These are phyloP conservation scores for Kodamaea suecica DNA, from an alignment of 1,139 yeast species.

Conservation along the genomic window DNA sequence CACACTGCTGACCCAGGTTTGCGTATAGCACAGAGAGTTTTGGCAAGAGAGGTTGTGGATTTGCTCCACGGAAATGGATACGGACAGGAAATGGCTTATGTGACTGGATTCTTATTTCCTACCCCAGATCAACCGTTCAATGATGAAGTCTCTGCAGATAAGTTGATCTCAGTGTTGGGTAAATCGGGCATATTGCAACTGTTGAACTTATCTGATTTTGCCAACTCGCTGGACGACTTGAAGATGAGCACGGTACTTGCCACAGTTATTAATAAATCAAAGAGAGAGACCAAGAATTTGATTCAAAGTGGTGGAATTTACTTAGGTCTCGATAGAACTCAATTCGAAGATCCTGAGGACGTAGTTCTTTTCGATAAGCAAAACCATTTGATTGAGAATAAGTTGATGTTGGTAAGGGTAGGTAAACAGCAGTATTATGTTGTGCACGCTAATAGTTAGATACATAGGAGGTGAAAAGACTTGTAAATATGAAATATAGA, in stretches of 20 bases:
- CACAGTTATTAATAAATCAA: slow-evolving; percentile 37
- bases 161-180: slow-evolving; percentile 56
- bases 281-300: slow-evolving; percentile 58
- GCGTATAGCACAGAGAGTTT: slow-evolving; percentile 68
- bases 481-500: too few species aligned
- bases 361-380: slow-evolving; percentile 44
- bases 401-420: slow-evolving; percentile 60
- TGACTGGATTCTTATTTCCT: slow-evolving; percentile 67
- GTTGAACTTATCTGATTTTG: slow-evolving; percentile 34
- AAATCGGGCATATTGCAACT: slow-evolving; percentile 56
- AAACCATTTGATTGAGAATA: slow-evolving; percentile 54
- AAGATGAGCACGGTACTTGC: slow-evolving; percentile 42
- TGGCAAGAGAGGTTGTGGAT: slow-evolving; percentile 85
- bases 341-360: slow-evolving; percentile 50
- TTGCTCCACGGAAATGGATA: slow-evolving; percentile 80
- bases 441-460: slow-evolving; percentile 35
- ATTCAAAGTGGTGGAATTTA: slow-evolving; percentile 74
- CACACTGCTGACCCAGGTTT: slow-evolving; percentile 60
- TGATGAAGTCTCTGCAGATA: slow-evolving; percentile 47
- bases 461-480: too few species aligned
- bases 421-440: slow-evolving; percentile 72
- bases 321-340: slow-evolving; percentile 60
- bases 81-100: slow-evolving; percentile 62
- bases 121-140: slow-evolving; percentile 49
- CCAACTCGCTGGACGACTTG: slow-evolving; percentile 27